Evolutionary conservation across 768 basidiomycete genomes (phyloP), one percentile per base, ranked within the genome.

Genomic region (Termitomyces heimii): DNA sequence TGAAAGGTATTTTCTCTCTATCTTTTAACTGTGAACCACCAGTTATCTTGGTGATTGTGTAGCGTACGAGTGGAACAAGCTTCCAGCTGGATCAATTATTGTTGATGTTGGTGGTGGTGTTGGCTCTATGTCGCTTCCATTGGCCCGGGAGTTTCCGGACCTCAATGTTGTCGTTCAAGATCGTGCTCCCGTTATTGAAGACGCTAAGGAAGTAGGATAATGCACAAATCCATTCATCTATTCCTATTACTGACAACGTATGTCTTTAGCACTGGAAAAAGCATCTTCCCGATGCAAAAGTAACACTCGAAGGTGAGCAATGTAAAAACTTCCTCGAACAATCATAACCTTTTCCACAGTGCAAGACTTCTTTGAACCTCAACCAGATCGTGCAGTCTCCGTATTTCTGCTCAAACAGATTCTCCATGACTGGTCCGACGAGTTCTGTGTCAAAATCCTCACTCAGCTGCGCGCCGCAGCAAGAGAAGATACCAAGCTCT

Each of bases 41-140:
- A 28, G 22, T 55, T 34, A 47, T 24, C 2, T 13, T 16, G 18
- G 8, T 37, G 32, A 9, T n/a, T n/a, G n/a, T n/a, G 40, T 20
- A 59, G 58, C 54, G 4, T 59, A 55, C 26, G 58, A 55, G 12
- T 59, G 58, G 58, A 46, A 16, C 16, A 32, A 39, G 4, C 53
- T 59, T 45, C 31, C 54, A 3, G 43, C 54, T 37, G 53, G 53
- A 26, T 59, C 57, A n/a, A 28, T 65, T 6, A 40, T 72, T 29
- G 70, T 72, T 7, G 71, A 72, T 37, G 71, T 77, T n/a, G 75
- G 75, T 6, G 74, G 72, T 7, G 70, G 70, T 26, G 45, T 71
- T 13, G 75, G 75, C 1, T 61, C 66, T 12, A 62, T 64, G 4
- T 65, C 70, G 0, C 56, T 74, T n/a, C 55, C 59, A 8, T 45